Conservation (phyloP, 2,329 filamentous ascomycete genomes). For the Magnaporthiopsis poae region DNA sequence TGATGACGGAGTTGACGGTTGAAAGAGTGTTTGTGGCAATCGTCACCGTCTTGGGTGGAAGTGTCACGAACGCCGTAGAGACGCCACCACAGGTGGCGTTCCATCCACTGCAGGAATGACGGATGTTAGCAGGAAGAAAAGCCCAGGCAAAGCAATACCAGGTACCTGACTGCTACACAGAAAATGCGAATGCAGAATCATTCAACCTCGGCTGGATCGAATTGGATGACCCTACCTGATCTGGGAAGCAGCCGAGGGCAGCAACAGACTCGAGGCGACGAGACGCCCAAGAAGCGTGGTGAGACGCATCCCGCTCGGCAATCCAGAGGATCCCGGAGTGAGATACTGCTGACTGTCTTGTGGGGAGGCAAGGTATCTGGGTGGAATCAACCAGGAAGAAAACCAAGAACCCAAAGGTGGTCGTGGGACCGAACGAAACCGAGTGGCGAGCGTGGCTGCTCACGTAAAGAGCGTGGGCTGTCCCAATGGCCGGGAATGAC, state of each 20-base stretch:
- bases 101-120: conserved; percentile 12
- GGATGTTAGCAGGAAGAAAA: conserved; percentile 9
- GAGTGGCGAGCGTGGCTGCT: background rate
- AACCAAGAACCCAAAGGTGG: background rate
- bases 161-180: background rate
- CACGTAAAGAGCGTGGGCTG: background rate
- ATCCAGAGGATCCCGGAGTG: background rate
- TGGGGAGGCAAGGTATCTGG: background rate
- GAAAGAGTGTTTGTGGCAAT: conserved; percentile 10
- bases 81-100: conserved; percentile 30
- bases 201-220: background rate
- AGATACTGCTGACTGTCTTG: background rate
- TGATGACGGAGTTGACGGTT: conserved; percentile 12
- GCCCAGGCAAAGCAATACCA: background rate
- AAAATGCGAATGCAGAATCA: background rate
- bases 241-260: conserved; percentile 20
- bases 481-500: background rate
- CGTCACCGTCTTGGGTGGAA: conserved; percentile 25
- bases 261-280: conserved; percentile 25
- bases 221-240: background rate
- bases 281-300: conserved; percentile 26
- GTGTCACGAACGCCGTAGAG: conserved; percentile 39
- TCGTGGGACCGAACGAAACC: background rate
- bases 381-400: background rate
- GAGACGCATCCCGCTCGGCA: conserved; percentile 28